Base-by-base conservation (phyloP, 2,329 filamentous ascomycete genomes). In the Incumbomyces lentus region DNA sequence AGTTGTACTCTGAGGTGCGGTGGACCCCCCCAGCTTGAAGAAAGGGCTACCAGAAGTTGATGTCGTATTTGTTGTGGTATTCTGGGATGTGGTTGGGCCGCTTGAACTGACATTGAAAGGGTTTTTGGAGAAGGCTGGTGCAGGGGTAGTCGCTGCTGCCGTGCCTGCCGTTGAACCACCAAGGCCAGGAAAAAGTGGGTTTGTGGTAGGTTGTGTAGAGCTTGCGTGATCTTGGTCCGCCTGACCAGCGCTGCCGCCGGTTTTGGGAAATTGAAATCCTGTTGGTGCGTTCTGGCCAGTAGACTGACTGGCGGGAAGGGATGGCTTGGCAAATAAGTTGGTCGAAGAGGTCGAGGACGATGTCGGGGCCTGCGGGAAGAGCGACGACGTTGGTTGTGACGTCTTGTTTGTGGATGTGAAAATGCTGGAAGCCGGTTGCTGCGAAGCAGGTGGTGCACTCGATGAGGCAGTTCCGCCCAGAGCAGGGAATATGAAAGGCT, bases 11-110 rank as follows among this genome's bases (percentile, higher is more conserved):
- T 31, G 42, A 26, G 51, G 38, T 3, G 56, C 18, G 13, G 55
- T 48, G n/a, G 40, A 49, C 44, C 35, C 38, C 32, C 43, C 31
- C 14, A 33, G 16, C 37, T 37, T 62, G 50, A 49, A 2, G 54
- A 38, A 45, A 17, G 38, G 49, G 36, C 53, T 47, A n/a, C 55
- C 49, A 30, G 56, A 58, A 58, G 58, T 22, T 61, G 52, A 11
- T 40, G 55, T 47, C 22, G 56, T 44, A 46, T 56, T 37, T 48
- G 56, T 31, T 46, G 51, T 44, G 33, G 48, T 22, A 22, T 42
- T 31, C n/a, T 41, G 22, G 7, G 47, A 46, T 35, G 53, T 44
- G 11, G 40, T 44, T 17, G 53, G 29, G 7, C 44, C 36, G 34
- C 50, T 30, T 53, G 36, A 55, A 54, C 10, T n/a, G 6, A 8